Percentiles rank a stretch among this genome's conserved stretches.
phyloP scores from a whole-genome alignment of 225 moss, liverwort and hornwort species.

The Marchantia paleacea region DNA sequence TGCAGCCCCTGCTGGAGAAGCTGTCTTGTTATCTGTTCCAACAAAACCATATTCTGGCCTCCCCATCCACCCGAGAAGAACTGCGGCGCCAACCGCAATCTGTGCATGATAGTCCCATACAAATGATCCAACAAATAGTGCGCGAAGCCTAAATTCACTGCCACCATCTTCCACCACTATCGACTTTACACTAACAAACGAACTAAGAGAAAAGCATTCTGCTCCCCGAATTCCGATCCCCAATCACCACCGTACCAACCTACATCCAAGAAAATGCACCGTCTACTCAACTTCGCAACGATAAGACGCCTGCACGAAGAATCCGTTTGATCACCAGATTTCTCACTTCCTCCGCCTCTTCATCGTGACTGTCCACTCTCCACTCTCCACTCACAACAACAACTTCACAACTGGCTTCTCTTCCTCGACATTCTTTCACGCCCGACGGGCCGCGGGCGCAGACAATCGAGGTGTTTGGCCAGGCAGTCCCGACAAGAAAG shows the following conservation, averaged over 20 bases:
- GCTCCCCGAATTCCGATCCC: not conserved
- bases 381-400: too few relatives aligned
- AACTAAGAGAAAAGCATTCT: not conserved
- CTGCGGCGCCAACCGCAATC: slow-evolving; percentile 72
- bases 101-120: slow-evolving; percentile 90
- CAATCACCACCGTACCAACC: not conserved
- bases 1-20: slow-evolving; percentile 80
- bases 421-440: not conserved
- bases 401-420: too few relatives aligned
- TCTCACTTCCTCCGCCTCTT: slow-evolving; percentile 1
- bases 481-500: too few relatives aligned
- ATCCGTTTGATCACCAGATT: not conserved
- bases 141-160: slow-evolving; percentile 66
- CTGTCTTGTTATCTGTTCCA: slow-evolving; percentile 89
- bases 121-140: slow-evolving; percentile 93
- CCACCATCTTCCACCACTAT: slow-evolving; percentile 51
- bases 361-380: not conserved
- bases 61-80: slow-evolving; percentile 98
- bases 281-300: not conserved
- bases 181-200: not conserved
- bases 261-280: not conserved
- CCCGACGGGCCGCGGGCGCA: not conserved
- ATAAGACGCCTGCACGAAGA: not conserved
- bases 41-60: slow-evolving; percentile 70
- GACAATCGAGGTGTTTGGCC: not conserved